Base-by-base conservation (phyloP, 257 asterid genomes). In the Salvia splendens region DNA sequence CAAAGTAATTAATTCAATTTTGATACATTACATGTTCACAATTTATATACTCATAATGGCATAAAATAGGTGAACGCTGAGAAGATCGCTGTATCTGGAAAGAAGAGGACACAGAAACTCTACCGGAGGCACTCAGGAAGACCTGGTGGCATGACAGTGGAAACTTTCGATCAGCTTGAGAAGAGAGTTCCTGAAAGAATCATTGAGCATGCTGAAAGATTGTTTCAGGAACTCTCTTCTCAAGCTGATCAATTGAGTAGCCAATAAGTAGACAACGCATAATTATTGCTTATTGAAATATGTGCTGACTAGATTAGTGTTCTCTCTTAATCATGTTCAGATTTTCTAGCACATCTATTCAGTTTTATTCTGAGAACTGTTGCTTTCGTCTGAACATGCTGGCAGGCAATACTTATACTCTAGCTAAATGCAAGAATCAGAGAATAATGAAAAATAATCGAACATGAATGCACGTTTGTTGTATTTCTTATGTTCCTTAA, bases 161-260 rank as follows among this genome's bases (percentile, higher is more conserved):
- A 92, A 74, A 92, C 97, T 5, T 90, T 87, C 69, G 96, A 93
- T 72, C 97, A 90, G 80, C 98, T 93, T 66, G 95, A 90, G 75
- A 83, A 81, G 67, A 83, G 97, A 78, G 85, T 93, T 47, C 97
- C 98, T 0, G 97, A 93, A 71, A 82, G 98, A 77, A 89, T 89
- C 52, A 67, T 93, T n/a, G 98, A 93, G 85, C 98, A 93, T 79
- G 98, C 96, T 45, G 97, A n/a, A n/a, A n/a, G n/a, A n/a, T n/a
- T n/a, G n/a, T n/a, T n/a, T n/a, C n/a, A n/a, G n/a, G n/a, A n/a
- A n/a, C n/a, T n/a, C n/a, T n/a, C n/a, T n/a, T n/a, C n/a, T n/a
- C n/a, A n/a, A n/a, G n/a, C n/a, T n/a, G n/a, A n/a, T n/a, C n/a
- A n/a, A n/a, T n/a, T n/a, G 9, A 12, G 16, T 12, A 53, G 16